Base-by-base conservation (phyloP, 768 basidiomycete species). In the Podaxis rugospora region DNA sequence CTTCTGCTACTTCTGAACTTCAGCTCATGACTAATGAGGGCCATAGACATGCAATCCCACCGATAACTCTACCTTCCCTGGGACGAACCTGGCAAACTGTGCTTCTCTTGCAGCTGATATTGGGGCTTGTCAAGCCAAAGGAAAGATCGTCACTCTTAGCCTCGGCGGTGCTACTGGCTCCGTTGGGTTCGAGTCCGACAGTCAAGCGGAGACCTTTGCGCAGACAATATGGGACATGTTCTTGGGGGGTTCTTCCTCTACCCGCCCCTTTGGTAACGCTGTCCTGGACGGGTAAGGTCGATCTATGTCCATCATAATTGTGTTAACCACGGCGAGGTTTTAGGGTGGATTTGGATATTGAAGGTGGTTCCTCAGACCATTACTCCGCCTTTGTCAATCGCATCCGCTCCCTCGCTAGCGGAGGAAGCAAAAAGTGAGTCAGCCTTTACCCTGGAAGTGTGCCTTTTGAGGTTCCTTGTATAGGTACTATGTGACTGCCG, bases 211-310 rank as follows among this genome's bases (percentile, higher is more conserved):
- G 11, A 69, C 76, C 3, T 90, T 88, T 68, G 89, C 84, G 0
- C 76, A 85, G 55, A 84, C 83, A 0, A 83, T 92, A 55, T 91
- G 90, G 90, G 76, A 88, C 67, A 62, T 88, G 52, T 90, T 90
- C 71, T 74, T 91, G 28, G 89, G 88, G 18, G 78, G 78, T 14
- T 72, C 65, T 44, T 80, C 78, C 13, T 75, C 77, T 27, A 88
- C 83, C 14, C 80, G 89, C 61, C 90, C 89, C 0, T 92, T 92
- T 65, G 90, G 90, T 25, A 71, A 65, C 62, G 90, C 88, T 2
- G 79, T 90, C 53, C 76, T 92, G 25, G 89, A 91, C 65, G 90
- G 90, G 88, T 89, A 61, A 62, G 32, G 73, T 50, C 28, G 23
- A 54, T 57, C 21, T 18, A 37, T 23, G 32, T 10, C 21, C 23